phyloP scores from a whole-genome alignment of 306 rosid genomes.

The Quercus dentata region DNA sequence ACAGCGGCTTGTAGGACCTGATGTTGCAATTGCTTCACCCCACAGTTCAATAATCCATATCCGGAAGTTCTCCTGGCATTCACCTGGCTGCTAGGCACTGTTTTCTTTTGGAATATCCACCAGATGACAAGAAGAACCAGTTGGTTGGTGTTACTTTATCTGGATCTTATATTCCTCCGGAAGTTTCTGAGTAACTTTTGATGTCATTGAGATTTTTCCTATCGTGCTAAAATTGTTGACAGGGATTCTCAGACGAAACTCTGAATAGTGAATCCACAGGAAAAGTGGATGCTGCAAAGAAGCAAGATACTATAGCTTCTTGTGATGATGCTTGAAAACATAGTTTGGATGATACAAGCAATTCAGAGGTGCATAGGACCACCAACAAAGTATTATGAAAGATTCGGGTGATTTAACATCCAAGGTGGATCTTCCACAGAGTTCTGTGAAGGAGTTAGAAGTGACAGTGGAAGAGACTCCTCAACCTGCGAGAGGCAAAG shows the following conservation, averaged over 20 bases:
- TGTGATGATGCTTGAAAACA: constrained; percentile 28
- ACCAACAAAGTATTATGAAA: constrained; percentile 25
- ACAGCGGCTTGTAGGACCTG: constrained; percentile 74
- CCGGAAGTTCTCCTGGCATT: constrained; percentile 56
- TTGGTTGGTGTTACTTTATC: constrained; percentile 43
- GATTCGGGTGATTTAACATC: constrained; percentile 36
- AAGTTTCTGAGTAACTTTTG: constrained; percentile 18
- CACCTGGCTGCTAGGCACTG: constrained; percentile 76
- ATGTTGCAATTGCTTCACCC: constrained; percentile 72
- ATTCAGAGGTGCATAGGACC: constrained; percentile 37
- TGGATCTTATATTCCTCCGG: constrained; percentile 17
- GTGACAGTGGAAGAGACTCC: constrained; percentile 41
- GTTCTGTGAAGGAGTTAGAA: constrained; percentile 36
- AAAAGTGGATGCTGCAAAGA: constrained; percentile 31
- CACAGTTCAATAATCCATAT: constrained; percentile 58
- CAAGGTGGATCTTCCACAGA: constrained; percentile 39
- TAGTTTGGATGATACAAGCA: constrained; percentile 35
- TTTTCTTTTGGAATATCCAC: constrained; percentile 75
- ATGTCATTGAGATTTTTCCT: constrained; percentile 32
- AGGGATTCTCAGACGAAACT: constrained; percentile 51
- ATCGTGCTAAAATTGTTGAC: constrained; percentile 30
- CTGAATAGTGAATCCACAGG: constrained; percentile 34
- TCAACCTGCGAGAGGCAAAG: constrained; percentile 24
- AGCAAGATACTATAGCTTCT: constrained; percentile 26
- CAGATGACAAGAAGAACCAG: constrained; percentile 49